Percentiles rank a stretch among this genome's conserved stretches.
Evolutionary conservation across 352 stramenopile species (phyloP).

Genomic region (Pythium oligandrum): DNA sequence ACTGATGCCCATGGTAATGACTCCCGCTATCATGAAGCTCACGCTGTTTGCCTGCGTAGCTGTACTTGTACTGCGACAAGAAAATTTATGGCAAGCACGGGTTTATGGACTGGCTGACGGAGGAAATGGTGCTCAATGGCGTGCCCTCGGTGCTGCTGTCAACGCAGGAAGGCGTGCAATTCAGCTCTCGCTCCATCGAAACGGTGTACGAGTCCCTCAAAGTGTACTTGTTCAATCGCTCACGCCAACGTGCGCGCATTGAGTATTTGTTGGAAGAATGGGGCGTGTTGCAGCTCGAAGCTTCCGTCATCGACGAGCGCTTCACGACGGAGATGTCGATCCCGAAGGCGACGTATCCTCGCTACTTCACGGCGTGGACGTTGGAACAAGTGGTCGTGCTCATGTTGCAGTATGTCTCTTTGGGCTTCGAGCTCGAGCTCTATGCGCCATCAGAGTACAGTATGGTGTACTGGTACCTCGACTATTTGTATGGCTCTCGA

Average conservation of each 20-base stretch:
- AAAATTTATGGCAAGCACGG: constrained; percentile 82
- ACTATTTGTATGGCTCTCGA: constrained; percentile 80
- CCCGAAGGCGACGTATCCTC: constrained; percentile 68
- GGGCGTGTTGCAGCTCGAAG: constrained; percentile 68
- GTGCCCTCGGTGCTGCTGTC: constrained; percentile 78
- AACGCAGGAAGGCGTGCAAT: constrained; percentile 79
- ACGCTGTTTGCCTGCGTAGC: constrained; percentile 18
- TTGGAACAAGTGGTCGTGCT: constrained; percentile 65
- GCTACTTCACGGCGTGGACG: constrained; percentile 83
- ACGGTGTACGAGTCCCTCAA: constrained; percentile 84
- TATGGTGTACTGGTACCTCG: constrained; percentile 83
- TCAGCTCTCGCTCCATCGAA: constrained; percentile 69
- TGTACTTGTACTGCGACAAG: constrained; percentile 82
- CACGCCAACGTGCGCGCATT: constrained; percentile 71
- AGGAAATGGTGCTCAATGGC: constrained; percentile 77
- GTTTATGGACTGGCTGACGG: constrained; percentile 82
- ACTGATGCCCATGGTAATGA: too few relatives aligned
- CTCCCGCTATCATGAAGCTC: too few relatives aligned
- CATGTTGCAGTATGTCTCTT: constrained; percentile 75
- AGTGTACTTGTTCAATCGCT: constrained; percentile 75
- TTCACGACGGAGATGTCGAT: constrained; percentile 85
- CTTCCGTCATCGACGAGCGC: constrained; percentile 62
- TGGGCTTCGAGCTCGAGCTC: constrained; percentile 76
- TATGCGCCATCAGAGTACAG: constrained; percentile 67
- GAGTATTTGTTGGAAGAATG: constrained; percentile 82